Percentiles rank a stretch among this genome's conserved stretches.
phyloP scores from a whole-genome alignment of 345 rosid genomes.

The Orychophragmus violaceus region DNA sequence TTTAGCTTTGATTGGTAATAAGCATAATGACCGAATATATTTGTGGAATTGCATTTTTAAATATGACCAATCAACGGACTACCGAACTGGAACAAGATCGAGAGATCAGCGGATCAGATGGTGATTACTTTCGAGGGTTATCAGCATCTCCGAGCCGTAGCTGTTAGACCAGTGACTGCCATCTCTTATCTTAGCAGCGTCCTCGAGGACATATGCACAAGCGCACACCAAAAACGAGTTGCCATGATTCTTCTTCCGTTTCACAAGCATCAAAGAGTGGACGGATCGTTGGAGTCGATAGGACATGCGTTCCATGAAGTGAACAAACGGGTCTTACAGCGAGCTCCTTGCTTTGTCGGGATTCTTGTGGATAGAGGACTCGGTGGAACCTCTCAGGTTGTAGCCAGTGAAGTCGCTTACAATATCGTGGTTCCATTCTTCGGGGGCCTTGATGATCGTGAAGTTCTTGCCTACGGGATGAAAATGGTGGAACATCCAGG shows the following conservation, averaged over 20 bases:
- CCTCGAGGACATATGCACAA: conserved; percentile 58
- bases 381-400: conserved; percentile 59
- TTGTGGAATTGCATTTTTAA: no score
- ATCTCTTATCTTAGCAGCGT: conserved; percentile 51
- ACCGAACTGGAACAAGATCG: conserved; percentile 58
- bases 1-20: no score
- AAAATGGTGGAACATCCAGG: conserved; percentile 64
- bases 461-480: conserved; percentile 49
- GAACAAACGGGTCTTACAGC: conserved; percentile 40
- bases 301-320: conserved; percentile 45
- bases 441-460: conserved; percentile 54
- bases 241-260: conserved; percentile 58
- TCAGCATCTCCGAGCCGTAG: conserved; percentile 56
- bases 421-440: conserved; percentile 47
- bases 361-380: conserved; percentile 72
- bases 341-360: conserved; percentile 69
- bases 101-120: conserved; percentile 42
- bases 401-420: conserved; percentile 55
- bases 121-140: conserved; percentile 64
- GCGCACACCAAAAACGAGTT: conserved; percentile 52
- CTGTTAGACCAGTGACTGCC: conserved; percentile 74
- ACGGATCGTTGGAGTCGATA: conserved; percentile 56
- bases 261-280: conserved; percentile 59
- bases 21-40: no score
- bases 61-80: no score